phyloP scores from a whole-genome alignment of 1,139 yeast genomes.

The Eremothecium coryli region DNA sequence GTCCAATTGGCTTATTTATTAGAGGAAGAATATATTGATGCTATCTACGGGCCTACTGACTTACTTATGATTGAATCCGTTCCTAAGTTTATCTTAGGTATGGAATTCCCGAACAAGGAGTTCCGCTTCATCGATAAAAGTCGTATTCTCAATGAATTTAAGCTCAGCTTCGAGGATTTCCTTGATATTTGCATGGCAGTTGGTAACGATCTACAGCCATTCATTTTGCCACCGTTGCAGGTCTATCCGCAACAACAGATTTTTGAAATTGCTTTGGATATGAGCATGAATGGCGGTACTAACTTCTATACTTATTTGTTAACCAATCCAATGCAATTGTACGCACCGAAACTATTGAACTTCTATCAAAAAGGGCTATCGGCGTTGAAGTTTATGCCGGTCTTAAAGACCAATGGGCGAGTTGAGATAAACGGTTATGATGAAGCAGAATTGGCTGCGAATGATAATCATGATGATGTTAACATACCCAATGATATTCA shows the following conservation, averaged over 20 bases:
- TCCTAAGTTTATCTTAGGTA: conserved; percentile 62
- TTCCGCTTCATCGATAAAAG: conserved; percentile 59
- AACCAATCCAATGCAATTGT: conserved; percentile 19
- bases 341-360: conserved; percentile 24
- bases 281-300: conserved; percentile 39
- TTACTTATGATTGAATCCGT: conserved; percentile 50
- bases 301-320: conserved; percentile 34
- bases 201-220: conserved; percentile 71
- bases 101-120: conserved; percentile 53
- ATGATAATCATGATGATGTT: conserved; percentile 12
- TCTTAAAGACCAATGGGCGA: conserved; percentile 57
- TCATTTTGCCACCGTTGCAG: conserved; percentile 47
- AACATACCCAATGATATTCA: conserved; percentile 68
- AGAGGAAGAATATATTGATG: conserved; percentile 49
- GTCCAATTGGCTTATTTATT: conserved; percentile 71
- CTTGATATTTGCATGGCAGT: conserved; percentile 63
- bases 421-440: conserved; percentile 46
- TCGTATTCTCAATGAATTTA: conserved; percentile 52
- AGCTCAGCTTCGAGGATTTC: conserved; percentile 54
- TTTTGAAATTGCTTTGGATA: conserved; percentile 36
- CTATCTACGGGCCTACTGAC: conserved; percentile 81
- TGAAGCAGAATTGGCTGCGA: conserved; percentile 5
- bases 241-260: conserved; percentile 30
- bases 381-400: conserved; percentile 54
- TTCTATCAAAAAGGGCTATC: conserved; percentile 46